phyloP scores from a whole-genome alignment of 805 yeast species.

The Saccharomycopsis oosterbeekiorum region DNA sequence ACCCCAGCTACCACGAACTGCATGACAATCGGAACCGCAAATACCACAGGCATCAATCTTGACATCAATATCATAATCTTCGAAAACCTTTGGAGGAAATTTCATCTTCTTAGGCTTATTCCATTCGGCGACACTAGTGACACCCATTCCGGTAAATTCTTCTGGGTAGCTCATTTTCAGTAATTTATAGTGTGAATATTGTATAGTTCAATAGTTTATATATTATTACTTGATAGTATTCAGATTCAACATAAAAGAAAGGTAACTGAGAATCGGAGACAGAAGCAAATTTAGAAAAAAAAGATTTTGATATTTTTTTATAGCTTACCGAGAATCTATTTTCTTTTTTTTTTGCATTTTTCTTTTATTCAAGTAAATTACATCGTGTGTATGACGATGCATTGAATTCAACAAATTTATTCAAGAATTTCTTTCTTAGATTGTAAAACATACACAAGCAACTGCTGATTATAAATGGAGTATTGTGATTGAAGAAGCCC shows the following conservation, averaged over 20 bases:
- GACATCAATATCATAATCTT: constrained; percentile 40
- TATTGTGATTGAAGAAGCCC: no score
- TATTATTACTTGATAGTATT: background rate
- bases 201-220: background rate
- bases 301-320: no score
- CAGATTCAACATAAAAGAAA: no score
- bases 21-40: constrained; percentile 54
- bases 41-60: constrained; percentile 53
- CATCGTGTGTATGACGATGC: no score
- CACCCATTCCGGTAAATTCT: constrained; percentile 31
- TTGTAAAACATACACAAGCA: no score
- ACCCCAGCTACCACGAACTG: constrained; percentile 42
- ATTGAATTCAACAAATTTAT: no score
- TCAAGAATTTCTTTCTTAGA: no score
- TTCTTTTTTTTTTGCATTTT: background rate
- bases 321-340: background rate
- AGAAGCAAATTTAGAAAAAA: no score
- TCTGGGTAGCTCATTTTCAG: background rate
- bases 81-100: constrained; percentile 39
- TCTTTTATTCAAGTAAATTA: background rate
- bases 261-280: no score
- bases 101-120: constrained; percentile 41
- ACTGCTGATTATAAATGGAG: no score
- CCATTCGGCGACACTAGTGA: constrained; percentile 42
- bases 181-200: no score